phyloP scores from a whole-genome alignment of 306 rosid genomes.

The Canavalia ensiformis region DNA sequence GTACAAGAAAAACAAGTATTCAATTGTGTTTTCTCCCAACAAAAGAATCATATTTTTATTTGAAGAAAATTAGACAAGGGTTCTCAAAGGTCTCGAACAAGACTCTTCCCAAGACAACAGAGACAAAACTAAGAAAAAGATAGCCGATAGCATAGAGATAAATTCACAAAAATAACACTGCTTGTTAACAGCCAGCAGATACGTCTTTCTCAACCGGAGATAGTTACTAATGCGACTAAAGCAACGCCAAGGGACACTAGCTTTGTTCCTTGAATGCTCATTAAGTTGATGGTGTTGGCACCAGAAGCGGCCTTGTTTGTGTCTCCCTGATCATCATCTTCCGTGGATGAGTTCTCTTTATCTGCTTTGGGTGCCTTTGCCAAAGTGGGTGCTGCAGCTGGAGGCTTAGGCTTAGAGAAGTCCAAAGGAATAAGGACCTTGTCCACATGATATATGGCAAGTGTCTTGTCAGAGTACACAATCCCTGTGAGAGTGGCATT shows the following conservation, averaged over 20 bases:
- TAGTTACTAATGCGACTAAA: slow-evolving; percentile 1
- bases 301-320: slow-evolving; percentile 47
- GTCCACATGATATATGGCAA: slow-evolving; percentile 71
- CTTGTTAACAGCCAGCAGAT: slow-evolving; percentile 12
- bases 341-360: slow-evolving; percentile 45
- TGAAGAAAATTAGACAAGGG: slow-evolving; percentile 13
- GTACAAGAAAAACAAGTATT: slow-evolving; percentile 6
- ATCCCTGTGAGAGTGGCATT: slow-evolving; percentile 69
- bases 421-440: slow-evolving; percentile 68
- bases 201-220: slow-evolving; percentile 21
- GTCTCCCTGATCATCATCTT: slow-evolving; percentile 42
- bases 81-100: slow-evolving; percentile 38
- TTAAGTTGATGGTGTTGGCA: slow-evolving; percentile 31
- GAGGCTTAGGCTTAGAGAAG: slow-evolving; percentile 56
- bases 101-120: slow-evolving; percentile 7
- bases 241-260: slow-evolving; percentile 41
- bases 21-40: slow-evolving; percentile 18
- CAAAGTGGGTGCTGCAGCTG: slow-evolving; percentile 46
- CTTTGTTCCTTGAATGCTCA: slow-evolving; percentile 38
- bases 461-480: slow-evolving; percentile 65
- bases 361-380: slow-evolving; percentile 54
- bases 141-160: not conserved
- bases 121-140: slow-evolving; percentile 20
- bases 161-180: not conserved
- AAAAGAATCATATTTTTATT: slow-evolving; percentile 24